A percentile compares a stretch with the other conserved stretches of the same genome.
phyloP scores from a whole-genome alignment of 176 grass and related monocot genomes.

The Neostapfia colusana region DNA sequence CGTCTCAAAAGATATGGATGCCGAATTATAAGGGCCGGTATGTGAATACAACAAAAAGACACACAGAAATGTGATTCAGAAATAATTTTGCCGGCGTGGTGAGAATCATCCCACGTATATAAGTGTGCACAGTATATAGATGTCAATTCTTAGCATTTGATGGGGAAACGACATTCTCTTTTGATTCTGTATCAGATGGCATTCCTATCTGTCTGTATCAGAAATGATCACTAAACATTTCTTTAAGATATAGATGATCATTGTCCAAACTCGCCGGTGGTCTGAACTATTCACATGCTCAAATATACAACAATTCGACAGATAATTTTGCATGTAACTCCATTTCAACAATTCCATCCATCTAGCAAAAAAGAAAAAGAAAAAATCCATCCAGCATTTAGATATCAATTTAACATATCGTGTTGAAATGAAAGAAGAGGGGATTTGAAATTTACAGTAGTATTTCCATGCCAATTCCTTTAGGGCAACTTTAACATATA shows the following conservation, averaged over 20 bases:
- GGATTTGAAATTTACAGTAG: neutral
- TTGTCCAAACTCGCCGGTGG: neutral
- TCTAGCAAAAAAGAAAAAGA: too few species aligned
- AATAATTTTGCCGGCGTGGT: neutral
- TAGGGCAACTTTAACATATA: neutral
- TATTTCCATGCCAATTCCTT: conserved; percentile 2
- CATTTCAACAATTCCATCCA: neutral
- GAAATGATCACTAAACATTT: neutral
- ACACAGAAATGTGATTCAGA: neutral
- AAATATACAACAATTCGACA: neutral
- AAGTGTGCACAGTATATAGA: neutral
- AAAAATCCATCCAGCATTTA: neutral
- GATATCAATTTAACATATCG: neutral
- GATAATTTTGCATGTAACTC: neutral
- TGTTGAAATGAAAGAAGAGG: neutral
- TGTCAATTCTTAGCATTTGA: neutral
- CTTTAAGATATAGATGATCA: neutral
- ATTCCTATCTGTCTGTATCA: neutral
- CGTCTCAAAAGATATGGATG: neutral
- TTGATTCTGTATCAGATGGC: neutral
- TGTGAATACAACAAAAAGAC: neutral
- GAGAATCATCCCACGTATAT: too few species aligned
- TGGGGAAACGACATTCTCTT: neutral
- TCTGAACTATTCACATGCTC: neutral
- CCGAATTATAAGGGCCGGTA: neutral